Evolutionary conservation across 352 stramenopile species (phyloP).

Genomic region (Globisporangium irregulare): DNA sequence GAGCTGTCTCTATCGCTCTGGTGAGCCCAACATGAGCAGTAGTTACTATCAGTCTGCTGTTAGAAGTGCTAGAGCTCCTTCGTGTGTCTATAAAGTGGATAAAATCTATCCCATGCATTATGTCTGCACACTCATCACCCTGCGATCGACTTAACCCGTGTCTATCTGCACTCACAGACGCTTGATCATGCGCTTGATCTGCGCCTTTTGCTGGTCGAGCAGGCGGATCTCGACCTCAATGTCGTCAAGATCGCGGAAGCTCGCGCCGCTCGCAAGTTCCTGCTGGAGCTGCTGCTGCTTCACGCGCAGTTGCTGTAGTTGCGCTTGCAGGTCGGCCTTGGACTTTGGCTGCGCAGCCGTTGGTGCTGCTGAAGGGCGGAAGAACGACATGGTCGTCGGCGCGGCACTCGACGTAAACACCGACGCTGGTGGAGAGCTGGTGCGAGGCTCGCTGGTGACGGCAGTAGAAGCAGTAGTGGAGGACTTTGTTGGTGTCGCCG

Average conservation of each 20-base stretch:
- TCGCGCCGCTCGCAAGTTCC: slow-evolving; percentile 16
- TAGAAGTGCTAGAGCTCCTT: not conserved
- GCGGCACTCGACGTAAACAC: slow-evolving; percentile 20
- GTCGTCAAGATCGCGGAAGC: slow-evolving; percentile 26
- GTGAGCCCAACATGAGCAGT: slow-evolving; percentile 4
- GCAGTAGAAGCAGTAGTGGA: not conserved
- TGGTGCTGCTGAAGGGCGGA: slow-evolving; percentile 17
- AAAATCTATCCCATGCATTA: not conserved
- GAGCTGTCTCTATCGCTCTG: slow-evolving; percentile 65
- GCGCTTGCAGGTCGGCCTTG: slow-evolving; percentile 40
- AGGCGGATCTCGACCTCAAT: slow-evolving; percentile 47
- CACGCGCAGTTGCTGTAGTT: slow-evolving; percentile 33
- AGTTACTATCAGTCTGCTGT: not conserved
- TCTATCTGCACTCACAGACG: slow-evolving; percentile 23
- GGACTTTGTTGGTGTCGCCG: not conserved
- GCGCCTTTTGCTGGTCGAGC: slow-evolving; percentile 53
- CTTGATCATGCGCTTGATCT: slow-evolving; percentile 51
- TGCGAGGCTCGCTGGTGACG: not conserved
- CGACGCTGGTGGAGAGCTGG: slow-evolving; percentile 14
- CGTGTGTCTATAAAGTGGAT: not conserved
- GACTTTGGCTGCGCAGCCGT: slow-evolving; percentile 21
- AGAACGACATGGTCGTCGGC: slow-evolving; percentile 32
- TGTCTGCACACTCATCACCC: not conserved
- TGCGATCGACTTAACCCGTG: not conserved
- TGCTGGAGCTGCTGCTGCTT: slow-evolving; percentile 32